These are phyloP conservation scores for Claviceps sp. DNA, from an alignment of 2,329 filamentous ascomycete genomes.

Conservation along the genomic window DNA sequence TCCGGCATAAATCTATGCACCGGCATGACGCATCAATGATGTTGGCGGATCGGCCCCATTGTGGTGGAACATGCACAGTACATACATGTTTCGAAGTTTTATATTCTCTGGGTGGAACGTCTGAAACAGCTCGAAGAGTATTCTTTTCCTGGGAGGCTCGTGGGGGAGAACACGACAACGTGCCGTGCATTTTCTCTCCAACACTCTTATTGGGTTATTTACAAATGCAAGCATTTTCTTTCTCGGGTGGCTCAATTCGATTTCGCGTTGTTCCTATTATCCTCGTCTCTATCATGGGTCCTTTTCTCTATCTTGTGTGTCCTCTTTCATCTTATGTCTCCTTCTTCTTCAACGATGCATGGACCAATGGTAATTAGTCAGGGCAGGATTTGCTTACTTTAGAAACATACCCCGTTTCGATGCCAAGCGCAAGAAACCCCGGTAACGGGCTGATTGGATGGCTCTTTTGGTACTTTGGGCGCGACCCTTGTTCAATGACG, in stretches of 20 bases:
- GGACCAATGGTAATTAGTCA: background rate
- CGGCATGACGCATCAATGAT: background rate
- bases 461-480: background rate
- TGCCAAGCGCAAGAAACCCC: background rate
- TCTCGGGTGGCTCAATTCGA: background rate
- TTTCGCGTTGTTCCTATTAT: background rate
- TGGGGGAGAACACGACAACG: background rate
- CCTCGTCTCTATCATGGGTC: background rate
- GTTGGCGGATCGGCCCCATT: background rate
- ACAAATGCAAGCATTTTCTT: background rate
- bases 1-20: too few species aligned
- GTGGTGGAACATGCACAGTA: too few species aligned
- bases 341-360: background rate
- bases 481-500: too few species aligned
- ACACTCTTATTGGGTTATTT: background rate
- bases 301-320: background rate
- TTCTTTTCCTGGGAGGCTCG: background rate
- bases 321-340: background rate
- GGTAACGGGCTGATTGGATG: background rate
- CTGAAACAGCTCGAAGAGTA: background rate
- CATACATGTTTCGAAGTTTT: background rate
- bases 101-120: background rate
- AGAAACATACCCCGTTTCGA: background rate
- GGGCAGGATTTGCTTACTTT: background rate
- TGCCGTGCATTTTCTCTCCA: background rate